Conservation (phyloP, 108 stramenopile species). For the Aurantiochytrium sp. region DNA sequence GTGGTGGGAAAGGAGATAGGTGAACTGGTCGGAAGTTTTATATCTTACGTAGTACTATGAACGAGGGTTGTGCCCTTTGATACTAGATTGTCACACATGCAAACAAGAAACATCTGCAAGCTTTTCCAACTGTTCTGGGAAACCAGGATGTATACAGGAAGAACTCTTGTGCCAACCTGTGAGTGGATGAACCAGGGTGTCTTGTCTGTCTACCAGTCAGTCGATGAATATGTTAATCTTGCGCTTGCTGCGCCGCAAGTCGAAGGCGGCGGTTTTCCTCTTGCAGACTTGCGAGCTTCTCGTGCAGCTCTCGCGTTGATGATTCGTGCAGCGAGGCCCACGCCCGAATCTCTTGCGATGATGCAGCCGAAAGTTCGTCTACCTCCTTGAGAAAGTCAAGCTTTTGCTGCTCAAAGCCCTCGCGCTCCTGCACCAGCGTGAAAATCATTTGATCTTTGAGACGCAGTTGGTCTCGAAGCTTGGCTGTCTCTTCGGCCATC, state of each 20-base stretch:
- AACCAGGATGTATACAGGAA: background rate
- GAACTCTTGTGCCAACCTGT: background rate
- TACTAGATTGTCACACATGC: background rate
- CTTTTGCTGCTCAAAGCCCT: background rate
- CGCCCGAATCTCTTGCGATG: background rate
- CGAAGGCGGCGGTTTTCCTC: background rate
- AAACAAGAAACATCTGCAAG: background rate
- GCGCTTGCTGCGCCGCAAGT: background rate
- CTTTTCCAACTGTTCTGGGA: background rate
- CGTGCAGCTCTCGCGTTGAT: background rate
- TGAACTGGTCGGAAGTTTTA: too few relatives aligned
- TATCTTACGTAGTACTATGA: too few relatives aligned
- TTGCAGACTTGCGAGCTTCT: background rate
- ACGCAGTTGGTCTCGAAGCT: background rate
- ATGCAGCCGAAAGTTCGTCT: background rate
- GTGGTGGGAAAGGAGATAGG: too few relatives aligned
- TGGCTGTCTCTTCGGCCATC: background rate
- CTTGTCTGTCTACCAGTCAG: too few relatives aligned
- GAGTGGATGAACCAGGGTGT: background rate
- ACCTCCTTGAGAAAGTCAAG: background rate
- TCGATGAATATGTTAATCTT: too few relatives aligned
- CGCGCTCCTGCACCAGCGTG: background rate
- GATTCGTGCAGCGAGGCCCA: background rate
- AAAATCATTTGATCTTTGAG: slow-evolving; percentile 15
- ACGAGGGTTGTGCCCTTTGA: background rate